Evolutionary conservation across 1,284 basidiomycete genomes (phyloP).

Genomic region (Baeospora myosura): DNA sequence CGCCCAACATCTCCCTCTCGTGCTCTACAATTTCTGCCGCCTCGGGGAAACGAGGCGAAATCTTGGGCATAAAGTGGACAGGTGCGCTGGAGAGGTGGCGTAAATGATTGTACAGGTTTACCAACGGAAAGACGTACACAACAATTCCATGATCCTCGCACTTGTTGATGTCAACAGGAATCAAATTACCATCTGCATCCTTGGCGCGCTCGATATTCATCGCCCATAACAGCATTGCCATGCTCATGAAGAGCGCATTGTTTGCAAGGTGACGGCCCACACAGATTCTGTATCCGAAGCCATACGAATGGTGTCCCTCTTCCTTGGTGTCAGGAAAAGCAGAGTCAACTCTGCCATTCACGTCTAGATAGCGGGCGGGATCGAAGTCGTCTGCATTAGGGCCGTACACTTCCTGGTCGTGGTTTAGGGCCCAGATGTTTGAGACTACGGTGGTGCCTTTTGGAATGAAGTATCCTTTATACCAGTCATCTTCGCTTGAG

Average conservation of each 20-base stretch:
- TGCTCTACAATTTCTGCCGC: background rate
- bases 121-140: slow-evolving; percentile 5
- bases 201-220: slow-evolving; percentile 11
- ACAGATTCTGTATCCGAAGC: slow-evolving; percentile 12
- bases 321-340: slow-evolving; percentile 5
- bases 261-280: slow-evolving; percentile 16
- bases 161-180: slow-evolving; percentile 8
- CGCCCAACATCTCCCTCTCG: too few species aligned
- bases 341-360: slow-evolving; percentile 1
- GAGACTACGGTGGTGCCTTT: slow-evolving; percentile 17
- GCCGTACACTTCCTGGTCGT: slow-evolving; percentile 12
- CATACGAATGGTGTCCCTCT: slow-evolving; percentile 4
- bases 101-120: background rate
- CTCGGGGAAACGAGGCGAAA: slow-evolving; percentile 5
- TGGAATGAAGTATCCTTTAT: slow-evolving; percentile 20
- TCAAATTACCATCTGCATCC: slow-evolving; percentile 12
- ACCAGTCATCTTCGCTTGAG: slow-evolving; percentile 18
- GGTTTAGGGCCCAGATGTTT: slow-evolving; percentile 17
- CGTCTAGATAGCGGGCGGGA: slow-evolving; percentile 8
- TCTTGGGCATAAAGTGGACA: slow-evolving; percentile 1
- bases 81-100: background rate
- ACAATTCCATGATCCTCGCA: slow-evolving; percentile 10
- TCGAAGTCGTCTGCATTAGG: slow-evolving; percentile 9
- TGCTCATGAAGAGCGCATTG: slow-evolving; percentile 14
- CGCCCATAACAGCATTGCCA: slow-evolving; percentile 13